Conservation (phyloP, 257 asterid species). For the Capsicum baccatum region DNA sequence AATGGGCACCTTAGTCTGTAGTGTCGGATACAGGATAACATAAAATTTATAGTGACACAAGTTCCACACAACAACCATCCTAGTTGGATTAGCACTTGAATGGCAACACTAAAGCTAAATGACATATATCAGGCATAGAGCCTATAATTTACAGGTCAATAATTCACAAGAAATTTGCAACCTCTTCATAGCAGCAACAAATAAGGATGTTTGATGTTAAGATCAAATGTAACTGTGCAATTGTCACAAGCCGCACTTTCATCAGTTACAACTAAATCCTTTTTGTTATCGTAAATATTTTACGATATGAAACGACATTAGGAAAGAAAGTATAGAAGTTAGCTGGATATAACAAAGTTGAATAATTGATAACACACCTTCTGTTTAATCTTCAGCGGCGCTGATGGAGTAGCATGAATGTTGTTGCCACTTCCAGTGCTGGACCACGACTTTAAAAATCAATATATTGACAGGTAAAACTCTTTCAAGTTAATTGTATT, state of each 20-base stretch:
- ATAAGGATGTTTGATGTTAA: conserved; percentile 62
- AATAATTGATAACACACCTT: conserved; percentile 44
- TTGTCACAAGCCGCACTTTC: conserved; percentile 53
- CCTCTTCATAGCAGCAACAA: conserved; percentile 57
- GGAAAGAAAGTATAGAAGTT: not conserved
- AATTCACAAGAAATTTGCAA: conserved; percentile 39
- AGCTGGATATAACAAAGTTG: not conserved
- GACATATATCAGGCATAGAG: no score
- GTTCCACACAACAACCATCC: no score
- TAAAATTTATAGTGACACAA: no score
- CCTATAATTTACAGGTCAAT: no score
- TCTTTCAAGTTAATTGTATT: no score
- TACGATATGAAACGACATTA: conserved; percentile 33
- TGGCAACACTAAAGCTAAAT: no score
- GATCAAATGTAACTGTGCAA: conserved; percentile 59
- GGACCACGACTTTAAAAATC: no score
- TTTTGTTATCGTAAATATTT: conserved; percentile 62
- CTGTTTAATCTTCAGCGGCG: conserved; percentile 54
- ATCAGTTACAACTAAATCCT: conserved; percentile 47
- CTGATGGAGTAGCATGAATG: conserved; percentile 36
- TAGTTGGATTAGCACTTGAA: no score
- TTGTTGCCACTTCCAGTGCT: no score
- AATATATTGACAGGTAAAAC: no score
- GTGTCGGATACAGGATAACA: no score
- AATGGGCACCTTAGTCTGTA: no score